A percentile compares a stretch with the other conserved stretches of the same genome.
Evolutionary conservation across 2,329 filamentous ascomycete genomes (phyloP).

Genomic region (Epichloe baconii): DNA sequence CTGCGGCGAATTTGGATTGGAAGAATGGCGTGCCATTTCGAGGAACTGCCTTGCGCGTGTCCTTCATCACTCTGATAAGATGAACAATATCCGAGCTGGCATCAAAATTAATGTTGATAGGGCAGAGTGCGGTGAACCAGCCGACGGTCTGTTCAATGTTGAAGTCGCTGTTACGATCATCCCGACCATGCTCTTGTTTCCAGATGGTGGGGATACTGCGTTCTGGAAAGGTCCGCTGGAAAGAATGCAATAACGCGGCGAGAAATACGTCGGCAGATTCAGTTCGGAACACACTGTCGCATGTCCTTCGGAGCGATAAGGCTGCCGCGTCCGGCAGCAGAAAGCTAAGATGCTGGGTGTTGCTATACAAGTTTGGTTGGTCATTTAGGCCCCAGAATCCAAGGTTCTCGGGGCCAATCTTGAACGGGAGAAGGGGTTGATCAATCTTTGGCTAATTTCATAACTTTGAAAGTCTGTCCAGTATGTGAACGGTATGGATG

Average conservation of each 20-base stretch:
- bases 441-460: slow-evolving; percentile 19
- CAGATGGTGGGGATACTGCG: slow-evolving; percentile 37
- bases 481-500: slow-evolving; percentile 33
- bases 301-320: slow-evolving; percentile 27
- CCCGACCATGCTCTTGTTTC: slow-evolving; percentile 38
- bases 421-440: slow-evolving; percentile 25
- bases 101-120: slow-evolving; percentile 31
- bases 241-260: slow-evolving; percentile 40
- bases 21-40: slow-evolving; percentile 37
- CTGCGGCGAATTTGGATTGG: slow-evolving; percentile 27
- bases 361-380: slow-evolving; percentile 31
- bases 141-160: slow-evolving; percentile 45
- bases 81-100: slow-evolving; percentile 35
- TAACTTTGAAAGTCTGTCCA: slow-evolving; percentile 35
- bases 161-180: slow-evolving; percentile 29
- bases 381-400: slow-evolving; percentile 34
- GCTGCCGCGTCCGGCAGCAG: slow-evolving; percentile 29
- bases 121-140: slow-evolving; percentile 46
- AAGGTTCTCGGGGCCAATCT: slow-evolving; percentile 25
- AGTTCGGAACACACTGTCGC: slow-evolving; percentile 34
- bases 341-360: slow-evolving; percentile 29
- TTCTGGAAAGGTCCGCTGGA: slow-evolving; percentile 41
- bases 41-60: slow-evolving; percentile 31
- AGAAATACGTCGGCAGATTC: slow-evolving; percentile 41
- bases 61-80: slow-evolving; percentile 40